phyloP scores from a whole-genome alignment of 495 filamentous ascomycete genomes.

The Daldinia childiae region DNA sequence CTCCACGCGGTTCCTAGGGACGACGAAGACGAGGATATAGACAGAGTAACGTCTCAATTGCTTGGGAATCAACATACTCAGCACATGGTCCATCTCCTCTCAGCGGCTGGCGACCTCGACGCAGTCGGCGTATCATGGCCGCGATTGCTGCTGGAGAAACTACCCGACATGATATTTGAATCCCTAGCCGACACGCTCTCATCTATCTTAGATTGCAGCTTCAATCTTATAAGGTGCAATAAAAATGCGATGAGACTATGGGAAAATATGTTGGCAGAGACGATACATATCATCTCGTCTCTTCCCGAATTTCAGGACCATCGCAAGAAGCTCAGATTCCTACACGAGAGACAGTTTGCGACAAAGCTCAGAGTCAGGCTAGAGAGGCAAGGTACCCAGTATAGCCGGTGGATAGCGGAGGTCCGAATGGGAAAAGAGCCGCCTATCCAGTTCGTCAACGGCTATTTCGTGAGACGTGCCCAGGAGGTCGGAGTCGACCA shows the following conservation, averaged over 20 bases:
- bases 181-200: constrained; percentile 81
- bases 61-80: constrained; percentile 38
- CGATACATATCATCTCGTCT: constrained; percentile 48
- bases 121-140: constrained; percentile 38
- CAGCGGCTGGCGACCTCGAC: constrained; percentile 43
- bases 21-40: constrained; percentile 11
- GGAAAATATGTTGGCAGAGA: constrained; percentile 67
- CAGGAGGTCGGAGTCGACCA: constrained; percentile 72
- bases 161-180: constrained; percentile 79
- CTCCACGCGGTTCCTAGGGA: constrained; percentile 29
- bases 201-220: constrained; percentile 74
- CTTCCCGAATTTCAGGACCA: constrained; percentile 70
- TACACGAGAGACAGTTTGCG: constrained; percentile 63
- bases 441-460: constrained; percentile 84
- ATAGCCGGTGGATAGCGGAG: constrained; percentile 54
- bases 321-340: constrained; percentile 65
- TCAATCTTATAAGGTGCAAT: constrained; percentile 74
- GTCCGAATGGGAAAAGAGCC: constrained; percentile 59
- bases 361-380: constrained; percentile 45
- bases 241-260: constrained; percentile 69
- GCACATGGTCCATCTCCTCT: constrained; percentile 46
- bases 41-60: constrained; percentile 28
- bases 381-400: constrained; percentile 60
- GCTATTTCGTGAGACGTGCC: constrained; percentile 77
- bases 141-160: constrained; percentile 56